These are phyloP conservation scores for Dendrocalamus latiflorus DNA, from an alignment of 202 grass and related monocot species.

Conservation along the genomic window DNA sequence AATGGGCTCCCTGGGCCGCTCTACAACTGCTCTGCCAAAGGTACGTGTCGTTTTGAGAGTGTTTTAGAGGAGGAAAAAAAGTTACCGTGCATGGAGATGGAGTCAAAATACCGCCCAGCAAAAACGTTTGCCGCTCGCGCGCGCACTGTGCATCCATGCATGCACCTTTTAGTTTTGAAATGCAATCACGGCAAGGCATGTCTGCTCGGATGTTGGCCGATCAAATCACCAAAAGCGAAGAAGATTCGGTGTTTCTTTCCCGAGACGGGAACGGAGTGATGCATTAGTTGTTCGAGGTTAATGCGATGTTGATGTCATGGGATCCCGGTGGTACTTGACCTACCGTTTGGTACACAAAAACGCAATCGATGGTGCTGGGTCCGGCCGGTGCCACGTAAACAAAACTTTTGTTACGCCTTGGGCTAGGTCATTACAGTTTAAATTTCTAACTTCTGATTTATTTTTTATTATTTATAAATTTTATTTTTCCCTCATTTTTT, in stretches of 20 bases:
- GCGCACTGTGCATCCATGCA: background rate
- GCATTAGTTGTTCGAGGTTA: conserved; percentile 5
- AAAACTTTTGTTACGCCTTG: background rate
- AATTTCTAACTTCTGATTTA: too few relatives aligned
- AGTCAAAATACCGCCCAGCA: too few relatives aligned
- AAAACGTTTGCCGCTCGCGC: background rate
- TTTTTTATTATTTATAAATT: too few relatives aligned
- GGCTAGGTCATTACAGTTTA: background rate
- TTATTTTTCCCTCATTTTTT: too few relatives aligned
- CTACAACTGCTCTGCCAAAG: conserved; percentile 66
- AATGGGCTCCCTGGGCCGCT: conserved; percentile 74
- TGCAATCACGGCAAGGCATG: background rate
- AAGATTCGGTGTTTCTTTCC: conserved; percentile 33
- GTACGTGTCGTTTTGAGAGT: conserved; percentile 10
- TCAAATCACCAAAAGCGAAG: conserved; percentile 26
- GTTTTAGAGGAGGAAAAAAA: too few relatives aligned
- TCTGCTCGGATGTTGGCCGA: background rate
- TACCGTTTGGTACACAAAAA: conserved; percentile 25
- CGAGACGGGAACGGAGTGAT: conserved; percentile 3
- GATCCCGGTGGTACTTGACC: conserved; percentile 15
- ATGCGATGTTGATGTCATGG: conserved; percentile 5
- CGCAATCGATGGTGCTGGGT: background rate
- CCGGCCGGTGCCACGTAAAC: background rate
- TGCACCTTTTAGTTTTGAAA: background rate
- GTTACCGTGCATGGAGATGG: background rate